These are phyloP conservation scores for Colletotrichum ledebouriae DNA, from an alignment of 2,329 filamentous ascomycete genomes.

Conservation along the genomic window DNA sequence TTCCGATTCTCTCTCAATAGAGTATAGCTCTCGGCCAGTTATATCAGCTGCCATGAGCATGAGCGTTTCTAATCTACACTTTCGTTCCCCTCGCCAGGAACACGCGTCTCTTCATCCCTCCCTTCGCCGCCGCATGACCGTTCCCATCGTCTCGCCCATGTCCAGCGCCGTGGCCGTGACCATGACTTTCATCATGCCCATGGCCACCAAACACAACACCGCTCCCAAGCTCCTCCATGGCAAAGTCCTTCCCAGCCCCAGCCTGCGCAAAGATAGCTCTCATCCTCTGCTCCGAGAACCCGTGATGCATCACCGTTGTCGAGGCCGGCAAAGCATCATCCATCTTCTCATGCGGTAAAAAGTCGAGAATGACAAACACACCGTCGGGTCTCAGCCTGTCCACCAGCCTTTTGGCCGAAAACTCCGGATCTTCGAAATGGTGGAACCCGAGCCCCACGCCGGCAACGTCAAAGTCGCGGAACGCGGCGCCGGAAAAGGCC, in stretches of 20 bases:
- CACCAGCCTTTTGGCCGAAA: constrained; percentile 70
- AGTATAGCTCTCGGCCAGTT: background rate
- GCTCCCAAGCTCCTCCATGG: constrained; percentile 66
- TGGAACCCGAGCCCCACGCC: constrained; percentile 74
- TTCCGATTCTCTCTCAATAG: background rate
- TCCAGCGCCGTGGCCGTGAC: constrained; percentile 46
- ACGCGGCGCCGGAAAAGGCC: constrained; percentile 70
- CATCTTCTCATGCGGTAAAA: constrained; percentile 66
- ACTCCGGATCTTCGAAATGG: constrained; percentile 75
- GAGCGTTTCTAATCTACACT: constrained; percentile 5
- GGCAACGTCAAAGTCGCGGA: constrained; percentile 77
- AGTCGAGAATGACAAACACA: constrained; percentile 76
- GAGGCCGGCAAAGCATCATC: constrained; percentile 43
- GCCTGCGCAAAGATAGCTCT: constrained; percentile 73
- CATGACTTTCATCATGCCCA: constrained; percentile 16
- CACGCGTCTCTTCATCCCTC: constrained; percentile 57
- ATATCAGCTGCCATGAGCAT: background rate
- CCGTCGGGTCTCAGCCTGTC: constrained; percentile 75
- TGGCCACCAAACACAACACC: constrained; percentile 59
- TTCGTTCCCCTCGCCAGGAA: constrained; percentile 48
- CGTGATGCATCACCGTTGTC: constrained; percentile 73
- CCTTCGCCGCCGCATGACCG: constrained; percentile 49
- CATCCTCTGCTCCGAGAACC: constrained; percentile 73
- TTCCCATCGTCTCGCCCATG: constrained; percentile 40
- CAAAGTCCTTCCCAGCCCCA: constrained; percentile 69